phyloP scores from a whole-genome alignment of 1,284 basidiomycete species.

The Fomitopsis palustris region DNA sequence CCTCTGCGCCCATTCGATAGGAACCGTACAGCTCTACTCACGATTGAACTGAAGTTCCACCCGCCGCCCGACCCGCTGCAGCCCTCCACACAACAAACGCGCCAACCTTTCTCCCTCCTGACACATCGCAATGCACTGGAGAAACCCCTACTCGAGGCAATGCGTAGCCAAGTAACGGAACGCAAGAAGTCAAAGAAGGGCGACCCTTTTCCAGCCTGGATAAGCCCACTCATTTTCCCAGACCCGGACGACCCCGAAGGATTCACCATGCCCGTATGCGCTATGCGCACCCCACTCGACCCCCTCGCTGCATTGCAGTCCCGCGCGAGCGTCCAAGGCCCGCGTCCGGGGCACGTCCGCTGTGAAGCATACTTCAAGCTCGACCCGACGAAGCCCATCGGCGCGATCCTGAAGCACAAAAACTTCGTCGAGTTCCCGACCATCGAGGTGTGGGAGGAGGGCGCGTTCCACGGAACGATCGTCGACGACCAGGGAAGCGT shows the following conservation, averaged over 20 bases:
- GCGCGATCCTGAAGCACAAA: slow-evolving; percentile 49
- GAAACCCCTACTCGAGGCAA: slow-evolving; percentile 44
- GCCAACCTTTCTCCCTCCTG: slow-evolving; percentile 45
- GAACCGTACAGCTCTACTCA: slow-evolving; percentile 64
- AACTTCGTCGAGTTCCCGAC: slow-evolving; percentile 80
- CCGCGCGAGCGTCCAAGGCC: slow-evolving; percentile 14
- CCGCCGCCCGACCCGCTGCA: slow-evolving; percentile 42
- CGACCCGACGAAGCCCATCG: slow-evolving; percentile 46
- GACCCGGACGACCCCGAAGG: slow-evolving; percentile 51
- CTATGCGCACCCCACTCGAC: slow-evolving; percentile 47
- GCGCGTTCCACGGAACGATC: slow-evolving; percentile 52
- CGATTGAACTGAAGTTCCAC: slow-evolving; percentile 67
- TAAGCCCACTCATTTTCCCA: slow-evolving; percentile 46
- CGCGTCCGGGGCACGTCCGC: slow-evolving; percentile 26
- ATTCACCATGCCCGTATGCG: slow-evolving; percentile 54
- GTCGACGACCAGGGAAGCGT: slow-evolving; percentile 49
- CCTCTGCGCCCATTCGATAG: slow-evolving; percentile 34
- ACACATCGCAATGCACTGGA: slow-evolving; percentile 60
- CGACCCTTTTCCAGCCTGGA: slow-evolving; percentile 50
- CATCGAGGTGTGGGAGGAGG: slow-evolving; percentile 67
- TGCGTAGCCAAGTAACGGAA: slow-evolving; percentile 44
- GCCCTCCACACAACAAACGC: slow-evolving; percentile 34
- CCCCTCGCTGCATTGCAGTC: slow-evolving; percentile 27
- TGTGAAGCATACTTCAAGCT: slow-evolving; percentile 53
- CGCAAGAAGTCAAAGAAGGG: slow-evolving; percentile 38